These are phyloP conservation scores for Thelephora terrestris DNA, from an alignment of 1,284 basidiomycete species.

Conservation along the genomic window DNA sequence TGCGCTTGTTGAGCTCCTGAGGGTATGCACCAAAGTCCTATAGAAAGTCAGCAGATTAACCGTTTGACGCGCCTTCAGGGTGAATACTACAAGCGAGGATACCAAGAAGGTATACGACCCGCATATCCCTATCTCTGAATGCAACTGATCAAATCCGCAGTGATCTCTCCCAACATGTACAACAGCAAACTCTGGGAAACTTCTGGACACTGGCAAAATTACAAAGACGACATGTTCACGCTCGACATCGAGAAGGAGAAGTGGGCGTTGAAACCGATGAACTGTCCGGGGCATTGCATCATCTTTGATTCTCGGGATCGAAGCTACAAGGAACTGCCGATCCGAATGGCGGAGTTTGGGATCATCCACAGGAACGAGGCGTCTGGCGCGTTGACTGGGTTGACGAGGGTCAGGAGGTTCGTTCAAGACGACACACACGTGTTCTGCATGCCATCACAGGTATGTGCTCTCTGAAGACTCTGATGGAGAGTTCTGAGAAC, in stretches of 20 bases:
- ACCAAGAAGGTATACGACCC: slow-evolving; percentile 59
- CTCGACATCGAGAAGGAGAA: slow-evolving; percentile 93
- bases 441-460: slow-evolving; percentile 94
- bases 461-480: no score
- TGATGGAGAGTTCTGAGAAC: no score
- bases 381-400: slow-evolving; percentile 85
- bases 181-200: slow-evolving; percentile 97
- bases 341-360: slow-evolving; percentile 98
- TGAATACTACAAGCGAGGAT: slow-evolving; percentile 82
- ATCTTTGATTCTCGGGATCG: slow-evolving; percentile 95
- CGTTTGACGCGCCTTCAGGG: slow-evolving; percentile 30
- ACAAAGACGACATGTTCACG: slow-evolving; percentile 95
- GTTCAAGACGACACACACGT: slow-evolving; percentile 97
- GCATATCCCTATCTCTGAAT: not conserved
- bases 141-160: slow-evolving; percentile 26
- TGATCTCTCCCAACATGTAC: slow-evolving; percentile 98
- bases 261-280: slow-evolving; percentile 97
- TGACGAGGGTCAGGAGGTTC: slow-evolving; percentile 92
- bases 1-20: slow-evolving; percentile 83
- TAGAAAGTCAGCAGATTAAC: not conserved
- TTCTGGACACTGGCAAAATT: slow-evolving; percentile 98
- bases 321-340: slow-evolving; percentile 91
- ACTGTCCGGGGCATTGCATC: slow-evolving; percentile 96
- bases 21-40: slow-evolving; percentile 40
- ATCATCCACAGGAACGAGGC: slow-evolving; percentile 98